phyloP scores from a whole-genome alignment of 176 grass and related monocot species.

The Aegilops speltoides region DNA sequence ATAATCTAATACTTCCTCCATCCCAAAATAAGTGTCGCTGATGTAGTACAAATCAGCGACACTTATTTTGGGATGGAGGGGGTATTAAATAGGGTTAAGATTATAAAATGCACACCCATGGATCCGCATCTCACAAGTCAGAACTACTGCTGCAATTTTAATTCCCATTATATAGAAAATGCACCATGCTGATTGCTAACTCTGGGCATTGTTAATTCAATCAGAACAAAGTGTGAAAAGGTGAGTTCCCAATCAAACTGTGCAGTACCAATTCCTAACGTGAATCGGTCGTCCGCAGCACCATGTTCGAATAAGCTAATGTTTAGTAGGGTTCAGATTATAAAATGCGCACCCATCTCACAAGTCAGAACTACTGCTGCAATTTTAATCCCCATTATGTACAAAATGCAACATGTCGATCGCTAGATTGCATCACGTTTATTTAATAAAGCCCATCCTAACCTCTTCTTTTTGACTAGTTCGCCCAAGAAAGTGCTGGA shows the following conservation, averaged over 20 bases:
- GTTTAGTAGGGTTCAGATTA: not conserved
- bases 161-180: not conserved
- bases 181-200: not conserved
- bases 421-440: not conserved
- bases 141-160: not conserved
- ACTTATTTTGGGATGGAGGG: too few relatives aligned
- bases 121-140: not conserved
- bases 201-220: conserved; percentile 1
- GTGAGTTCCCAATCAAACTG: conserved; percentile 15
- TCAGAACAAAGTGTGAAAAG: conserved; percentile 3
- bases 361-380: not conserved
- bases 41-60: too few relatives aligned
- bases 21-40: too few relatives aligned
- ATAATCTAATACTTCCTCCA: conserved; percentile 10
- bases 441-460: not conserved
- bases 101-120: conserved; percentile 1
- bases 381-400: not conserved
- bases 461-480: not conserved
- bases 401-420: not conserved
- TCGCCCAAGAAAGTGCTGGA: not conserved
- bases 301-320: conserved; percentile 15
- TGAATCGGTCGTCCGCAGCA: not conserved
- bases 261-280: not conserved
- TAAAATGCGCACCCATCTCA: not conserved
- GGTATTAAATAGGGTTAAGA: not conserved